These are phyloP conservation scores for Aspergillus udagawae DNA, from an alignment of 2,329 filamentous ascomycete genomes.

Conservation along the genomic window DNA sequence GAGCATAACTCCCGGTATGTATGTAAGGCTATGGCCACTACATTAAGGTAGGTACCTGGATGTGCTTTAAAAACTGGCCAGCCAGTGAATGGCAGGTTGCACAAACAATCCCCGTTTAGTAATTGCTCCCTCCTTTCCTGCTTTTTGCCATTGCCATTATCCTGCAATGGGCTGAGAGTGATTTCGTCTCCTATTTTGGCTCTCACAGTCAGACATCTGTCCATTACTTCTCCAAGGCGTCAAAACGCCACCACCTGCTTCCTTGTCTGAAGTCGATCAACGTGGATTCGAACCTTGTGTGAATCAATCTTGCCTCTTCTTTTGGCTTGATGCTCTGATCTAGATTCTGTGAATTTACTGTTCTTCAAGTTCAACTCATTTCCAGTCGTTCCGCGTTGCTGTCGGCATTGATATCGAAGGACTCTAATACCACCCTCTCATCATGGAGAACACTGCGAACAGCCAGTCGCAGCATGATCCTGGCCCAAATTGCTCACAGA, in stretches of 20 bases:
- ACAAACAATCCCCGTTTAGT: neutral
- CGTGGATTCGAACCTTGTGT: neutral
- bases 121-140: neutral
- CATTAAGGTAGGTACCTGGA: neutral
- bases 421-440: neutral
- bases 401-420: neutral
- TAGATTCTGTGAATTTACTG: neutral
- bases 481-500: neutral
- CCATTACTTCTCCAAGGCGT: neutral
- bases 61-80: neutral
- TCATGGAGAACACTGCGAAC: neutral
- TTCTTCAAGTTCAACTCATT: neutral
- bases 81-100: neutral
- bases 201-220: neutral
- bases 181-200: neutral
- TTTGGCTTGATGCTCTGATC: neutral
- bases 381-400: neutral
- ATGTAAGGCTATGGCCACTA: neutral
- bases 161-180: too few relatives aligned
- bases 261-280: neutral
- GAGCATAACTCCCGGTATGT: neutral
- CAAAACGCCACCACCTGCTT: neutral
- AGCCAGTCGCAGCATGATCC: neutral
- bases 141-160: neutral
- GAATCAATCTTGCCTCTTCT: neutral